A percentile compares a stretch with the other conserved stretches of the same genome.
Evolutionary conservation across 169 alveolate species (phyloP).

Genomic region (Theileria parva): DNA sequence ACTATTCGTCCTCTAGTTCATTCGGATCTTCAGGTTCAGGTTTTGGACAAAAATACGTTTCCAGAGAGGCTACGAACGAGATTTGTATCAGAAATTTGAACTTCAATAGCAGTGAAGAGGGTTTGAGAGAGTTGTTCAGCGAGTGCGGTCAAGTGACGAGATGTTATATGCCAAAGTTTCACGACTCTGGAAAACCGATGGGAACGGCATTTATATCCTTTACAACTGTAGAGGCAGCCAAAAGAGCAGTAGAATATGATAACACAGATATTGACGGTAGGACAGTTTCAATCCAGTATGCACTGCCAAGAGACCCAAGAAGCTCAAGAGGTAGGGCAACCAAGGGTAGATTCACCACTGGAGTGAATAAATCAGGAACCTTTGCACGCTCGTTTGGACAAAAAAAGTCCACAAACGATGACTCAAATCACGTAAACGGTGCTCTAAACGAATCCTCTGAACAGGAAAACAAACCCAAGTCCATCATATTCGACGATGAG

Average conservation of each 20-base stretch:
- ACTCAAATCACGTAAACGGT: constrained; percentile 28
- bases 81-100: constrained; percentile 73
- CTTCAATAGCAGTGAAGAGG: constrained; percentile 74
- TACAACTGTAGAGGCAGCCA: constrained; percentile 74
- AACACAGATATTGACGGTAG: constrained; percentile 79
- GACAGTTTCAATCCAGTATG: constrained; percentile 78
- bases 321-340: constrained; percentile 78
- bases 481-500: constrained; percentile 60
- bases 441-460: constrained; percentile 13
- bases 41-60: background rate
- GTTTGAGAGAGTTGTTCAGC: constrained; percentile 73
- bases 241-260: constrained; percentile 76
- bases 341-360: constrained; percentile 75
- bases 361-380: constrained; percentile 56
- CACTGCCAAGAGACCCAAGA: constrained; percentile 70
- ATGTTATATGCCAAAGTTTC: constrained; percentile 73
- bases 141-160: constrained; percentile 75
- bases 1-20: constrained; percentile 18
- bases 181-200: constrained; percentile 77
- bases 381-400: constrained; percentile 69
- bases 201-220: constrained; percentile 75
- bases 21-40: background rate
- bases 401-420: constrained; percentile 1
- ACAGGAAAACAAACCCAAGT: constrained; percentile 53
- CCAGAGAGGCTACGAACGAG: constrained; percentile 20